Evolutionary conservation across 805 yeast genomes (phyloP).

Genomic region (Wickerhamiella hasegawae): DNA sequence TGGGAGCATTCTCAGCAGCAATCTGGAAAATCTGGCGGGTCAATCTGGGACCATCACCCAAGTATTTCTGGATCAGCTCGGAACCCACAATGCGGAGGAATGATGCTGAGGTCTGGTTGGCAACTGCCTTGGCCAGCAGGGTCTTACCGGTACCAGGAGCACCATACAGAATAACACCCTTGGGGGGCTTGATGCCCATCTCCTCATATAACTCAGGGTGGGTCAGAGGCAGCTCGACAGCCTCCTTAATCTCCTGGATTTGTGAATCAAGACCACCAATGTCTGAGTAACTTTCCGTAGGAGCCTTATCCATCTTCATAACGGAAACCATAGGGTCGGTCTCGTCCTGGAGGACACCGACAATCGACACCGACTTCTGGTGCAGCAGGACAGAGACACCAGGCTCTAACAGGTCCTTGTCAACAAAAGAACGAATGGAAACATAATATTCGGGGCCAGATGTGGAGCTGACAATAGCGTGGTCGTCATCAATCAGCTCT

Average conservation of each 20-base stretch:
- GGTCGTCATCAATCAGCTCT: constrained; percentile 96
- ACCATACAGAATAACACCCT: constrained; percentile 93
- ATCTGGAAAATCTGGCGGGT: constrained; percentile 89
- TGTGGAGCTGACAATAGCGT: constrained; percentile 90
- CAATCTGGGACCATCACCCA: constrained; percentile 95
- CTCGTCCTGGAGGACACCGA: constrained; percentile 97
- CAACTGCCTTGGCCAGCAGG: constrained; percentile 90
- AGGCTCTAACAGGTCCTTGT: constrained; percentile 88
- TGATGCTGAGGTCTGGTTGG: constrained; percentile 93
- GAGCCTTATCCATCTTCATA: constrained; percentile 95
- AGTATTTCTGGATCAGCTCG: constrained; percentile 87
- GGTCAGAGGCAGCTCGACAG: constrained; percentile 87
- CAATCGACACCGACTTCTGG: constrained; percentile 87
- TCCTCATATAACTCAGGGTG: constrained; percentile 96
- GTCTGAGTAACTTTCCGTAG: constrained; percentile 91
- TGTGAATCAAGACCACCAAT: constrained; percentile 93
- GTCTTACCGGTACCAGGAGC: constrained; percentile 99
- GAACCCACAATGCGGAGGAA: constrained; percentile 93
- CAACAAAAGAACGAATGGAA: constrained; percentile 88
- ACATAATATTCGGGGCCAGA: constrained; percentile 97
- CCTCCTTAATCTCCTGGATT: constrained; percentile 94
- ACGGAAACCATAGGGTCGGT: constrained; percentile 96
- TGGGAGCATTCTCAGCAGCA: constrained; percentile 94
- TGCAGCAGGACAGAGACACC: constrained; percentile 92
- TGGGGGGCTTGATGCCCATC: constrained; percentile 97